Evolutionary conservation across 1,139 yeast genomes (phyloP).

Genomic region (Yamadazyma kanchanaburiensis): DNA sequence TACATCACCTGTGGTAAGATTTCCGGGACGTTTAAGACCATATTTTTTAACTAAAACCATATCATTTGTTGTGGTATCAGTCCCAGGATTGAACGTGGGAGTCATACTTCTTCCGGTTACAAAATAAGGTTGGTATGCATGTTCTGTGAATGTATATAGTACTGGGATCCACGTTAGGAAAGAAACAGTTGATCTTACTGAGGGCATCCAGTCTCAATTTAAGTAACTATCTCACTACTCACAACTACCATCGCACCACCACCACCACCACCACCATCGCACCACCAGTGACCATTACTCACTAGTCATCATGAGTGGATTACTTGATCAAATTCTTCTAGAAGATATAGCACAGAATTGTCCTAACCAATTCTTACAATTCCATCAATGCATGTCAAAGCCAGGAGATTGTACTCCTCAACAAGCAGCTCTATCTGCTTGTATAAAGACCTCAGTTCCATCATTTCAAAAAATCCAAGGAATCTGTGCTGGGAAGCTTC

Average conservation of each 20-base stretch:
- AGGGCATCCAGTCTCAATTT: too few species aligned
- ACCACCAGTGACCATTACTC: not conserved
- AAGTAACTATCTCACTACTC: too few species aligned
- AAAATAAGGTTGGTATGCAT: constrained; percentile 69
- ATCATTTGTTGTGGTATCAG: constrained; percentile 51
- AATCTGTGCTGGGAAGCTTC: constrained; percentile 52
- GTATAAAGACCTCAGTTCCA: constrained; percentile 61
- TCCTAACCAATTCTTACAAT: constrained; percentile 60
- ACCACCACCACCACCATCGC: not conserved
- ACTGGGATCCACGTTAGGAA: constrained; percentile 77
- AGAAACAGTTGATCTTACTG: constrained; percentile 18
- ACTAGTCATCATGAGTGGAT: constrained; percentile 14
- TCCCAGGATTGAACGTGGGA: constrained; percentile 79
- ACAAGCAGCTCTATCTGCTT: constrained; percentile 50
- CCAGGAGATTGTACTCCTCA: constrained; percentile 48
- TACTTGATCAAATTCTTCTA: constrained; percentile 28
- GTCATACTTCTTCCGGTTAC: constrained; percentile 87
- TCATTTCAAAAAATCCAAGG: constrained; percentile 61
- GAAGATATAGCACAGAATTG: constrained; percentile 58
- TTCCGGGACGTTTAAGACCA: constrained; percentile 45
- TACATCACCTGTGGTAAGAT: constrained; percentile 63
- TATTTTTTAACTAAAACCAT: constrained; percentile 70
- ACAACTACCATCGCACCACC: too few species aligned
- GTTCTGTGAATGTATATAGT: constrained; percentile 62
- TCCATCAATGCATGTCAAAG: constrained; percentile 59